These are phyloP conservation scores for Neospermospora avenae DNA, from an alignment of 2,329 filamentous ascomycete species.

Conservation along the genomic window DNA sequence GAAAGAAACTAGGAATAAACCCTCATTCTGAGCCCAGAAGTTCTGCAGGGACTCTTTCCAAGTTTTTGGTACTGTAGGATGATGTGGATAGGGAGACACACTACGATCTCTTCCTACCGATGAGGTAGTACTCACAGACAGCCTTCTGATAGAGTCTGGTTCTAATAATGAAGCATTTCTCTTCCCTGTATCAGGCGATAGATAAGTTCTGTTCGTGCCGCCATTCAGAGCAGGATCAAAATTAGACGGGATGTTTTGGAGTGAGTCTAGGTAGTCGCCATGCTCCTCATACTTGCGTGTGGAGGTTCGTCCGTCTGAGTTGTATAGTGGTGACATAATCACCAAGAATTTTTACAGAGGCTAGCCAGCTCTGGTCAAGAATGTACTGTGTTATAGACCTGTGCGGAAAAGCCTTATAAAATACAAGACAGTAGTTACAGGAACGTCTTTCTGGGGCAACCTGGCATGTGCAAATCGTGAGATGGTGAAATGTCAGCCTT, in stretches of 20 bases:
- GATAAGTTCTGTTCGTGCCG: conserved; percentile 16
- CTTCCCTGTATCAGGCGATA: conserved; percentile 17
- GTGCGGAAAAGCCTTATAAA: too few species aligned
- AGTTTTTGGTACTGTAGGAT: conserved; percentile 8
- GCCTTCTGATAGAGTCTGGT: conserved; percentile 36
- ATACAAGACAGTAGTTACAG: too few species aligned
- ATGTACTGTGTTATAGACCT: too few species aligned
- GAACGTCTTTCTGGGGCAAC: too few species aligned
- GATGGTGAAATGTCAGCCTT: conserved; percentile 1
- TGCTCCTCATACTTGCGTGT: conserved; percentile 16
- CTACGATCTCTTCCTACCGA: conserved; percentile 30
- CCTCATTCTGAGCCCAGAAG: conserved; percentile 66
- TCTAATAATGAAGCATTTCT: conserved; percentile 28
- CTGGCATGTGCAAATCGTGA: background rate
- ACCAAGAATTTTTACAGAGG: conserved; percentile 25
- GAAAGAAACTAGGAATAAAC: conserved; percentile 67
- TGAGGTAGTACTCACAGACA: conserved; percentile 43
- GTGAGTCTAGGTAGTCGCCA: conserved; percentile 22
- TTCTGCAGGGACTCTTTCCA: conserved; percentile 20
- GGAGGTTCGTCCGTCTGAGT: conserved; percentile 14
- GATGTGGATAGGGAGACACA: conserved; percentile 19
- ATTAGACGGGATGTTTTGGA: conserved; percentile 29
- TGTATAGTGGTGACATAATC: conserved; percentile 12
- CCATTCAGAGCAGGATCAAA: conserved; percentile 30
- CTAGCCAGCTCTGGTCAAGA: background rate